Conservation (phyloP, 129 eudicot genomes). For the Lonicera japonica region DNA sequence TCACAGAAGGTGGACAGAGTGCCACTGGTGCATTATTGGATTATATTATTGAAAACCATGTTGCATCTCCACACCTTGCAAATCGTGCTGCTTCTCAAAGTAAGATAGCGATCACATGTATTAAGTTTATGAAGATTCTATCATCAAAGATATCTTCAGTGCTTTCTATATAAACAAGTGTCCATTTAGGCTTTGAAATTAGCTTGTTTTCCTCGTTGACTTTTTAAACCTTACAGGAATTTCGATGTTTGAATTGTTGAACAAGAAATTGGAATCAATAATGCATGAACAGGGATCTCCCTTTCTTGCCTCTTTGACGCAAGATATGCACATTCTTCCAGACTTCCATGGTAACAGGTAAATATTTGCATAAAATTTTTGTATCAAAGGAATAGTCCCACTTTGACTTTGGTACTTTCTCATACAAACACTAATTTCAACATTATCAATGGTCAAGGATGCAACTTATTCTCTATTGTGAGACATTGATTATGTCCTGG, state of each 20-base stretch:
- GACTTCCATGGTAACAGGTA: conserved; percentile 99
- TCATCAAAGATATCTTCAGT: not conserved
- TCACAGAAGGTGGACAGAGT: conserved; percentile 99
- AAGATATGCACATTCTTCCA: conserved; percentile 81
- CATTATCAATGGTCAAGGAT: too few species aligned
- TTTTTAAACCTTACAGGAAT: conserved; percentile 44
- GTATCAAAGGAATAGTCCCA: too few species aligned
- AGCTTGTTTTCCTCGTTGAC: not conserved
- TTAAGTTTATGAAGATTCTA: not conserved
- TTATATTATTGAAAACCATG: conserved; percentile 73
- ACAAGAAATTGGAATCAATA: conserved; percentile 58
- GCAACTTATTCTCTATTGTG: too few species aligned
- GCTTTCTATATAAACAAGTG: not conserved
- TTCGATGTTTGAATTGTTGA: conserved; percentile 70
- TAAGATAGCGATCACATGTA: conserved; percentile 21
- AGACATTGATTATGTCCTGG: too few species aligned
- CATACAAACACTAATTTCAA: too few species aligned
- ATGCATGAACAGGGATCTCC: conserved; percentile 49
- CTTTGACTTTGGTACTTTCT: too few species aligned
- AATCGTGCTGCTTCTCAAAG: conserved; percentile 90
- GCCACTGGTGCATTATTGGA: conserved; percentile 93
- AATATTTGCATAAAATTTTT: not conserved
- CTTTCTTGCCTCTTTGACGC: conserved; percentile 79
- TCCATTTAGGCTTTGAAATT: conserved; percentile 1
- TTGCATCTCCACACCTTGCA: conserved; percentile 83